Evolutionary conservation across 495 filamentous ascomycete species (phyloP).

Genomic region (Paragyromitra xinjiangensis): DNA sequence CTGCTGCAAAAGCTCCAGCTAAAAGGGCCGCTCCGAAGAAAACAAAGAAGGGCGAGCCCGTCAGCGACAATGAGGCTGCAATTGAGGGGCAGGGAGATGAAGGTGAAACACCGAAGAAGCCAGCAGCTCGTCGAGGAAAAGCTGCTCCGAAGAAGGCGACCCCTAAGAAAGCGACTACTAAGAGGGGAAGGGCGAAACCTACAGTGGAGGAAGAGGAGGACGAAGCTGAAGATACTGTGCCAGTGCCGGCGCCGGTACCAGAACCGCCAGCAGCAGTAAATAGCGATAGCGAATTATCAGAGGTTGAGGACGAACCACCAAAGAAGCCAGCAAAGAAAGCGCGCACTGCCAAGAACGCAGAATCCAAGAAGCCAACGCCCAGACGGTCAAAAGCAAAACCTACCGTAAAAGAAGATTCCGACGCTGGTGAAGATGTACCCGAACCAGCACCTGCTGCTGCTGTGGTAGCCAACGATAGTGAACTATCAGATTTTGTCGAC

Average conservation of each 20-base stretch:
- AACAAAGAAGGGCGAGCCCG: conserved; percentile 25
- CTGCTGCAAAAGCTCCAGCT: conserved; percentile 26
- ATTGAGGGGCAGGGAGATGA: conserved; percentile 50
- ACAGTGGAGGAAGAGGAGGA: conserved; percentile 41
- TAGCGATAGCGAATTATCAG: conserved; percentile 50
- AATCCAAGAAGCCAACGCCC: conserved; percentile 24
- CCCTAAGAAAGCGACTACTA: conserved; percentile 24
- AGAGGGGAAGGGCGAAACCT: conserved; percentile 35
- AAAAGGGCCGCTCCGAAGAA: conserved; percentile 54
- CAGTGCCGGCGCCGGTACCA: neutral
- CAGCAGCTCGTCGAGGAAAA: conserved; percentile 32
- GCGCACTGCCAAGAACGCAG: conserved; percentile 10
- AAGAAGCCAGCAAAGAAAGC: conserved; percentile 43
- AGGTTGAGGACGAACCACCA: conserved; percentile 32
- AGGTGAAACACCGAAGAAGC: conserved; percentile 47
- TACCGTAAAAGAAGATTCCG: conserved; percentile 58
- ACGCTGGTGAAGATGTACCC: conserved; percentile 49
- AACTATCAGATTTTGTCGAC: conserved; percentile 42
- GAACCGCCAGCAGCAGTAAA: conserved; percentile 5
- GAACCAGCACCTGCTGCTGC: conserved; percentile 27
- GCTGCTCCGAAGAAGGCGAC: conserved; percentile 28
- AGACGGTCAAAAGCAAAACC: conserved; percentile 28
- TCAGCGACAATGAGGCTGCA: conserved; percentile 13
- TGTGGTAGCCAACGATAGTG: conserved; percentile 31
- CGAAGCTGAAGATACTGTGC: conserved; percentile 1